Evolutionary conservation across 75 land plant species (phyloP).

Genomic region (Sequoiadendron giganteum): DNA sequence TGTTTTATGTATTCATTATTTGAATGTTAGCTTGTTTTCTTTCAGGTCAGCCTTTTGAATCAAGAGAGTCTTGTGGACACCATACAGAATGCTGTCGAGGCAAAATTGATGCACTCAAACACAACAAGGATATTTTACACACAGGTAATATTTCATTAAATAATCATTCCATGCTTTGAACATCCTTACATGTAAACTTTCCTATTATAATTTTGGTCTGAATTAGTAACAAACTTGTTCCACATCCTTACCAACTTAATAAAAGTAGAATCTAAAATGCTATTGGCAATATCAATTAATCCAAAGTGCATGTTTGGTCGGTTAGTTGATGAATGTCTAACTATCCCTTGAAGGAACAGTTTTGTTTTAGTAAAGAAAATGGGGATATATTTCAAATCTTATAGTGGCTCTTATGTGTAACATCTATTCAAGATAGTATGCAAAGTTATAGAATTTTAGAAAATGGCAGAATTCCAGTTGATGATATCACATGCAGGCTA

Average conservation of each 20-base stretch:
- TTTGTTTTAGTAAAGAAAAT: background rate
- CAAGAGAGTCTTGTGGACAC: slow-evolving; percentile 84
- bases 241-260: background rate
- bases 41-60: slow-evolving; percentile 96
- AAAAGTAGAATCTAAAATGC: background rate
- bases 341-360: background rate
- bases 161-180: background rate
- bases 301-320: background rate
- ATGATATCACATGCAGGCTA: background rate
- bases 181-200: background rate
- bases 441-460: background rate
- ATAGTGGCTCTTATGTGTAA: background rate
- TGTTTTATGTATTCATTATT: background rate
- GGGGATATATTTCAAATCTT: background rate
- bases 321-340: background rate
- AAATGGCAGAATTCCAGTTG: background rate
- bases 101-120: slow-evolving; percentile 77
- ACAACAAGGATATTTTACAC: slow-evolving; percentile 64
- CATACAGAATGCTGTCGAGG: slow-evolving; percentile 83
- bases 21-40: background rate
- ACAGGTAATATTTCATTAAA: slow-evolving; percentile 43
- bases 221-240: background rate
- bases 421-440: background rate
- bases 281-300: background rate
- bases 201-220: background rate